phyloP scores from a whole-genome alignment of 176 grass and related monocot genomes.

The Aegilops sharonensis region DNA sequence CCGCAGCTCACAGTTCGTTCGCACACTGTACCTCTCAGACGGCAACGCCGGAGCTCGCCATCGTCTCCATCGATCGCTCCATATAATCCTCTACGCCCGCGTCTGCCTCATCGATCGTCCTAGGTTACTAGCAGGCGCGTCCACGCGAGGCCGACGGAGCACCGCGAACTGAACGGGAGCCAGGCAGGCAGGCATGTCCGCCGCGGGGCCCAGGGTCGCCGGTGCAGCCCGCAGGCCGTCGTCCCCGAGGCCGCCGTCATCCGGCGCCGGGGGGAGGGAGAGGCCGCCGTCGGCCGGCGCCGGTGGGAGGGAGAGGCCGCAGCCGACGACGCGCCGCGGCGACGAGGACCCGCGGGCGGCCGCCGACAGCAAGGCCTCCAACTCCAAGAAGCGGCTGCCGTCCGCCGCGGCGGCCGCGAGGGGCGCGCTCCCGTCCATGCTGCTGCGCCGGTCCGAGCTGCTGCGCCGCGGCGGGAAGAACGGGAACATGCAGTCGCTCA shows the following conservation, averaged over 20 bases:
- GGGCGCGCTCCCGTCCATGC: constrained; percentile 34
- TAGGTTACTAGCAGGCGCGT: too few relatives aligned
- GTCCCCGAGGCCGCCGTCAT: constrained; percentile 1
- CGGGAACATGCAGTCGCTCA: constrained; percentile 47
- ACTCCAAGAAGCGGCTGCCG: background rate
- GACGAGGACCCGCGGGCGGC: background rate
- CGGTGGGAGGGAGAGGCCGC: background rate
- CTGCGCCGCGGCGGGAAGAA: constrained; percentile 25
- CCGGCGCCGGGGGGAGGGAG: background rate
- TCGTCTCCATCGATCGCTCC: background rate
- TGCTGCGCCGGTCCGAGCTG: constrained; percentile 46
- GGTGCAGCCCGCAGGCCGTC: constrained; percentile 15
- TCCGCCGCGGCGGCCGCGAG: background rate
- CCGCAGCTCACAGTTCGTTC: background rate
- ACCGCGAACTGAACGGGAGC: background rate
- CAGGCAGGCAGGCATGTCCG: constrained; percentile 28
- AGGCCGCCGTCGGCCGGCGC: background rate
- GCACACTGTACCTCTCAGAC: background rate
- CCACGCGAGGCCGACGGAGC: background rate
- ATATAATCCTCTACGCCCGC: background rate
- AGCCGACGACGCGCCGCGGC: background rate
- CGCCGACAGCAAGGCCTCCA: background rate
- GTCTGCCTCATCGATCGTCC: background rate
- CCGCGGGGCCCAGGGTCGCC: constrained; percentile 11
- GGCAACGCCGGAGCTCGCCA: background rate